phyloP scores from a whole-genome alignment of 768 basidiomycete genomes.

The Suillus decipiens region DNA sequence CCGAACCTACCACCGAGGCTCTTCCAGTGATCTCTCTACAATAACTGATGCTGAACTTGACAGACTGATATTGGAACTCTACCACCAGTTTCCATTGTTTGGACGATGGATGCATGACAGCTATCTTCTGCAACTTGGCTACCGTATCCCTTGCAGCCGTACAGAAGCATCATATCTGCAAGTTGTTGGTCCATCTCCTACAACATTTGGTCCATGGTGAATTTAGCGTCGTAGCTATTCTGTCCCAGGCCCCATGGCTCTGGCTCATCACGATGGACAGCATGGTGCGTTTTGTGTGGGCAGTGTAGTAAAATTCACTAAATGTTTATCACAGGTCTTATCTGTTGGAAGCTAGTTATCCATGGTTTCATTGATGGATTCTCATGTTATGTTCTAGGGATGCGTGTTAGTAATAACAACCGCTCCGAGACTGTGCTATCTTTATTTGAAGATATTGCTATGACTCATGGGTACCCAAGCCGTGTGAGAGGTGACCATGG shows the following conservation, averaged over 20 bases:
- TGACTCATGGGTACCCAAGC: slow-evolving; percentile 31
- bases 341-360: slow-evolving; percentile 28
- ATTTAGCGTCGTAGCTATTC: background rate
- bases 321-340: slow-evolving; percentile 27
- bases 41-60: background rate
- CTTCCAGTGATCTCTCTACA: background rate
- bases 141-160: background rate
- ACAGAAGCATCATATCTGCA: slow-evolving; percentile 1
- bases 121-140: background rate
- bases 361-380: slow-evolving; percentile 32
- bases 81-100: background rate
- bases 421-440: slow-evolving; percentile 17
- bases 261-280: slow-evolving; percentile 3
- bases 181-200: background rate
- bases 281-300: background rate
- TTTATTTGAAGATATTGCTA: slow-evolving; percentile 13
- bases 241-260: background rate
- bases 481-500: slow-evolving; percentile 33
- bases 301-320: background rate
- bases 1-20: background rate
- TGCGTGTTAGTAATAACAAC: slow-evolving; percentile 42
- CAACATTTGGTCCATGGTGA: background rate
- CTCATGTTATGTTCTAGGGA: slow-evolving; percentile 27
- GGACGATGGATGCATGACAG: background rate
- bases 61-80: background rate